phyloP scores from a whole-genome alignment of 805 yeast species.

The Saturnispora sekii region DNA sequence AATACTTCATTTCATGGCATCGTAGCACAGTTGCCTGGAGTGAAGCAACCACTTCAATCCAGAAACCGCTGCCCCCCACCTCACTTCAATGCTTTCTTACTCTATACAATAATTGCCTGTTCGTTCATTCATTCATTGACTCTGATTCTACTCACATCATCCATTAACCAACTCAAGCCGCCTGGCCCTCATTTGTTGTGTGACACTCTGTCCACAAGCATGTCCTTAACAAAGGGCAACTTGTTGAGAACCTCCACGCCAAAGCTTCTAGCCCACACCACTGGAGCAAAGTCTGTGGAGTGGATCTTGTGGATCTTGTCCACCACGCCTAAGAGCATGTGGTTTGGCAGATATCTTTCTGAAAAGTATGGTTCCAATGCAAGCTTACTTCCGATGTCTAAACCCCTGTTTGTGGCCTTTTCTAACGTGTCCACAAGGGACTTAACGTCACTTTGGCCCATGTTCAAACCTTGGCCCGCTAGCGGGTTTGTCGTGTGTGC shows the following conservation, averaged over 20 bases:
- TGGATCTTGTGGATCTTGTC: conserved; percentile 89
- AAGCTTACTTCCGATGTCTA: conserved; percentile 76
- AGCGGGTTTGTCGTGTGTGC: conserved; percentile 96
- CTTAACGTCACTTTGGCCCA: conserved; percentile 93
- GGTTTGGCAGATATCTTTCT: conserved; percentile 73
- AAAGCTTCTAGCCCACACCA: conserved; percentile 63
- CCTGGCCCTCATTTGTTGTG: conserved; percentile 12
- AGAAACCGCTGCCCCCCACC: too few relatives aligned
- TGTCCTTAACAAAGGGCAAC: conserved; percentile 54
- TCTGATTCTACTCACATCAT: not conserved
- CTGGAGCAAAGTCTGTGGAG: conserved; percentile 58
- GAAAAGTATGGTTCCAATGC: conserved; percentile 83
- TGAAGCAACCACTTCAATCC: too few relatives aligned
- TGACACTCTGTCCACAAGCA: conserved; percentile 47
- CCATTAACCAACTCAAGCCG: not conserved
- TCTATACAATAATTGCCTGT: too few relatives aligned
- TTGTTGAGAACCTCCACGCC: conserved; percentile 68
- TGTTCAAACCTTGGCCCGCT: conserved; percentile 96
- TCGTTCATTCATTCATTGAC: too few relatives aligned
- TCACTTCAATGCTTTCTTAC: too few relatives aligned
- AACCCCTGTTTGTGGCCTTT: conserved; percentile 61
- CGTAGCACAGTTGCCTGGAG: too few relatives aligned
- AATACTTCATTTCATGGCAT: too few relatives aligned
- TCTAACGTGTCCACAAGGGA: conserved; percentile 62
- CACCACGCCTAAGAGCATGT: conserved; percentile 73